Percentiles rank a stretch among this genome's conserved stretches.
Evolutionary conservation across 2,329 filamentous ascomycete genomes (phyloP).

Genomic region (Trichocomaceae sp.): DNA sequence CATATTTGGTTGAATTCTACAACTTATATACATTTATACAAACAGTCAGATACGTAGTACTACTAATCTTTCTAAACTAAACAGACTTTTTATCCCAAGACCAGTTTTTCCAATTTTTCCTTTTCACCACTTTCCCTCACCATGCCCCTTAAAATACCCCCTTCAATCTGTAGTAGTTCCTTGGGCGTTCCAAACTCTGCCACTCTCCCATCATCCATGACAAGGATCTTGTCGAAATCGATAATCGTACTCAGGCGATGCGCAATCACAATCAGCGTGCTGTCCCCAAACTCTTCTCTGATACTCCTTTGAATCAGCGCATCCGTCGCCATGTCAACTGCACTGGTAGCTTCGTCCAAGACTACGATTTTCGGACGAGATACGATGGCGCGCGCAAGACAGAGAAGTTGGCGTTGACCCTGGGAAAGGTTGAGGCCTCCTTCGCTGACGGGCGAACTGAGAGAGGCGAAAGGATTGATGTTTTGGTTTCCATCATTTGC

Average conservation of each 20-base stretch:
- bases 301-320: slow-evolving; percentile 64
- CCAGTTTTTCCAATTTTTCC: slow-evolving; percentile 11
- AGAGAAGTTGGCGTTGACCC: slow-evolving; percentile 69
- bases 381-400: slow-evolving; percentile 65
- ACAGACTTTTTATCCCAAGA: slow-evolving; percentile 2
- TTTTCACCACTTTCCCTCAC: slow-evolving; percentile 14
- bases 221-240: slow-evolving; percentile 65
- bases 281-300: slow-evolving; percentile 56
- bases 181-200: slow-evolving; percentile 10
- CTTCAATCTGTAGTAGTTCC: slow-evolving; percentile 9
- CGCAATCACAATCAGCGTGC: slow-evolving; percentile 64
- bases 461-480: slow-evolving; percentile 57
- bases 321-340: slow-evolving; percentile 68
- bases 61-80: neutral
- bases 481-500: slow-evolving; percentile 16
- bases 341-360: slow-evolving; percentile 67
- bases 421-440: slow-evolving; percentile 68
- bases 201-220: slow-evolving; percentile 38
- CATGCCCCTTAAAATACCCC: slow-evolving; percentile 10
- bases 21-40: neutral
- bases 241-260: slow-evolving; percentile 66
- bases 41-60: neutral
- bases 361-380: slow-evolving; percentile 66
- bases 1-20: neutral
- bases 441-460: slow-evolving; percentile 60